Evolutionary conservation across 495 filamentous ascomycete species (phyloP), one percentile per base, ranked within the genome.

Genomic region (Xylaria palmicola): DNA sequence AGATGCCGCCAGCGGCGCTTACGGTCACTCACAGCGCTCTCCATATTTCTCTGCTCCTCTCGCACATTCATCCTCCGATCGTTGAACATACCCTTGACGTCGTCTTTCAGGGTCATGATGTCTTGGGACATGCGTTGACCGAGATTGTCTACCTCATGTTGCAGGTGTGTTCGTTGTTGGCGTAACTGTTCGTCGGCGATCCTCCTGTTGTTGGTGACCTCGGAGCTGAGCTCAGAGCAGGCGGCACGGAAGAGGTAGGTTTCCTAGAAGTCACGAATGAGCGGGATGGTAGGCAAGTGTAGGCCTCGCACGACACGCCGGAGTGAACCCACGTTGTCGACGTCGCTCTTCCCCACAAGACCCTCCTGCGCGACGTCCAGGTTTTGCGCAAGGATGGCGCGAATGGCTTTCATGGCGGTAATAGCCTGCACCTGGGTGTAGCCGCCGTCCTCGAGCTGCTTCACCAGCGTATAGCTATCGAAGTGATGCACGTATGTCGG

Each of bases 401-500:
- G 85, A 22, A 98, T 84, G 4, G 88, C 90, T 72, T 97, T 96
- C 93, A 98, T 98, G 44, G 89, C 78, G 1, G 85, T 89, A 45
- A 90, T 83, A 36, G 89, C 81, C 70, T 96, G 92, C 0, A 79
- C 79, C 13, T 81, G 74, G 6, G 77, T 84, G 73, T 91, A 97
- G 2, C 87, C 90, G 20, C 86, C 82, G 0, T 74, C 73, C 20
- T 86, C 79, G 5, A 98, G 85, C 63, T 90, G 83, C 47, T 87
- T 86, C 4, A 97, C 94, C 1, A 97, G 82, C 4, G 85, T 85
- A 68, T 92, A 98, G 17, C 88, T 96, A 75, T 98, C 94, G 73
- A 98, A 98, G 77, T 97, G 91, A 77, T 98, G 94, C 12, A 96
- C 85, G 72, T 96, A 93, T 3, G 85, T 90, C 15, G 90, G 83